Base-by-base conservation (phyloP, 2,329 filamentous ascomycete species). In the Arthrobotrys pseudoclavata region DNA sequence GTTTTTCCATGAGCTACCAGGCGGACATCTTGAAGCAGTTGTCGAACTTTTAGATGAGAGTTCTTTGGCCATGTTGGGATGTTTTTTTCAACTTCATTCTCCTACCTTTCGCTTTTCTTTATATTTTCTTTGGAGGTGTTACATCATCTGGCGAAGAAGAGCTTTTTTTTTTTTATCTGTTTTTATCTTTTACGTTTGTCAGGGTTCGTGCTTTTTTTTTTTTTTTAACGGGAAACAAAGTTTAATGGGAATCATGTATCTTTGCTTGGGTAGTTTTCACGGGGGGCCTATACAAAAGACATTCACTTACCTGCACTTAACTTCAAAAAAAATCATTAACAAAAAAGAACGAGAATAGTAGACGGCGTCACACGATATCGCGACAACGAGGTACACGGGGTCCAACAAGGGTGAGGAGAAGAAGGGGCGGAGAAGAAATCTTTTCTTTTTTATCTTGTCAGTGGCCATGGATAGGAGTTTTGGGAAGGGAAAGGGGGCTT, bases 1-100 rank as follows among this genome's bases (percentile, higher is more conserved):
- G 72, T 57, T 76, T 79, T 75, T 53, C 48, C 15, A 68, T 60
- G 61, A 37, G 66, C 55, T 66, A 60, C 22, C 55, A 70, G 50
- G 74, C 53, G 57, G 62, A 70, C 71, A 47, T 63, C 71, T 76
- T 66, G 66, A 64, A 60, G 47, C 71, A 76, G 61, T 31, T 66
- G 60, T 76, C 66, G 72, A 76, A 76, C 72, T 76, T 40, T 70
- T 76, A 61, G 71, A 70, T 76, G 72, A 76, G 66, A 76, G 72
- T 76, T 76, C 72, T 76, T 79, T 69, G 66, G 61, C 61, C 55
- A 78, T 76, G 77, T 76, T 79, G 64, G 62, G 71, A 78, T 77
- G 63, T 74, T 20, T 9, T 34, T 60, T 26, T 42, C 50, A 69
- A 53, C 69, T 72, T 74, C 22, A 40, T 40, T 40, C 47, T 40